These are phyloP conservation scores for Metarhizium anisopliae DNA, from an alignment of 2,329 filamentous ascomycete species.

Conservation along the genomic window DNA sequence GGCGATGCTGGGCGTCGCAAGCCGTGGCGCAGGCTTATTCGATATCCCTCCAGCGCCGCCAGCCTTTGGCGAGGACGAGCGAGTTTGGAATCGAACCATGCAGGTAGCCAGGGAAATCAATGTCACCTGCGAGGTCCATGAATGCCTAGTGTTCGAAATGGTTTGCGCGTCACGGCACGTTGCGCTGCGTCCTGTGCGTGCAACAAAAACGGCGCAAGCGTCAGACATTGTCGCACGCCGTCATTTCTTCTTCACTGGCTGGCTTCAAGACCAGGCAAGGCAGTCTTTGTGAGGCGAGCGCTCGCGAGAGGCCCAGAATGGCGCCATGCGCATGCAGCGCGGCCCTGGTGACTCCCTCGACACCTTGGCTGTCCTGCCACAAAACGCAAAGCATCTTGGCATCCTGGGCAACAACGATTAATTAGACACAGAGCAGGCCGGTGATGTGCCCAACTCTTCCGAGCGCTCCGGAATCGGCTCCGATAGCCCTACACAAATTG, in stretches of 20 bases:
- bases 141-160: background rate
- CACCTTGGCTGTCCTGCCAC: background rate
- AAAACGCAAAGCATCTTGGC: too few species aligned
- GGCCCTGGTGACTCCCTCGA: too few species aligned
- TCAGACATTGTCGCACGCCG: too few species aligned
- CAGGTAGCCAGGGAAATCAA: background rate
- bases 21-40: background rate
- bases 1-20: background rate
- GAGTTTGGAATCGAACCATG: background rate
- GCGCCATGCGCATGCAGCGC: too few species aligned
- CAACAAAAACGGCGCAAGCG: too few species aligned
- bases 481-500: background rate
- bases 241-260: too few species aligned
- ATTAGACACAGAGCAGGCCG: too few species aligned
- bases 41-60: background rate
- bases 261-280: too few species aligned
- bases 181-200: background rate
- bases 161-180: background rate
- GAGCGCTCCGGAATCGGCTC: background rate
- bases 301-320: too few species aligned
- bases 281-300: too few species aligned
- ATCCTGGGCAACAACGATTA: too few species aligned
- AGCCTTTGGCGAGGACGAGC: background rate
- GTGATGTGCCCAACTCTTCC: background rate
- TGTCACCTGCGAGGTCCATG: background rate